phyloP scores from a whole-genome alignment of 805 yeast genomes.

The Saccharomycopsis fibuligera region DNA sequence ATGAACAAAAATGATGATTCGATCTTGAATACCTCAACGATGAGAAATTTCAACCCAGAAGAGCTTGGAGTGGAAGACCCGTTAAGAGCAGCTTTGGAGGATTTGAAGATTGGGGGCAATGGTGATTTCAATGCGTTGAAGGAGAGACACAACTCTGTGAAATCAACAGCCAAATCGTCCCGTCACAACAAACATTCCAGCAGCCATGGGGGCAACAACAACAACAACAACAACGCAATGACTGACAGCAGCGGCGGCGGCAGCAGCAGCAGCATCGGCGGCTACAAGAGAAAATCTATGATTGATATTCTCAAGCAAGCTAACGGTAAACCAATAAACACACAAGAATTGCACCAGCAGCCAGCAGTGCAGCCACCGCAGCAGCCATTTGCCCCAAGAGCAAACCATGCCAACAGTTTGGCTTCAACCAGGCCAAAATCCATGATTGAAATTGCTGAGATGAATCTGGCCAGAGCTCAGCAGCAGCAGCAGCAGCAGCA shows the following conservation, averaged over 20 bases:
- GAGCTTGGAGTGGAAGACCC: slow-evolving; percentile 36
- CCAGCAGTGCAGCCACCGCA: slow-evolving; percentile 1
- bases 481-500: not conserved
- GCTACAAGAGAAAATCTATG: slow-evolving; percentile 5
- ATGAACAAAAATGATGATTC: slow-evolving; percentile 15
- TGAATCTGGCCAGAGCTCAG: no score
- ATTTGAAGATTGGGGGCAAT: slow-evolving; percentile 35
- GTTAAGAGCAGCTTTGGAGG: slow-evolving; percentile 47
- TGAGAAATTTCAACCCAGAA: slow-evolving; percentile 20
- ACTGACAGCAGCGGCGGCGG: not conserved
- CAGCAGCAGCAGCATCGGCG: not conserved
- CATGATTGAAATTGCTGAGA: slow-evolving; percentile 21
- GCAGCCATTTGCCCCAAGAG: not conserved
- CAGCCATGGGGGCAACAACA: not conserved
- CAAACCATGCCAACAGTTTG: not conserved
- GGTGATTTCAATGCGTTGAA: slow-evolving; percentile 36
- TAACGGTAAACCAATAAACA: not conserved
- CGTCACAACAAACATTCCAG: not conserved
- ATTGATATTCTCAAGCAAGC: slow-evolving; percentile 2
- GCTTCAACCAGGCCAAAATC: slow-evolving; percentile 18
- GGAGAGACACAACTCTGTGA: slow-evolving; percentile 26
- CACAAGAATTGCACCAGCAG: slow-evolving; percentile 3
- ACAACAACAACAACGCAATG: not conserved
- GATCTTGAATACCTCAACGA: slow-evolving; percentile 19
- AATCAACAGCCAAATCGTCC: slow-evolving; percentile 20